A percentile compares a stretch with the other conserved stretches of the same genome.
phyloP scores from a whole-genome alignment of 2,329 filamentous ascomycete species.

The Nothopassalora personata region DNA sequence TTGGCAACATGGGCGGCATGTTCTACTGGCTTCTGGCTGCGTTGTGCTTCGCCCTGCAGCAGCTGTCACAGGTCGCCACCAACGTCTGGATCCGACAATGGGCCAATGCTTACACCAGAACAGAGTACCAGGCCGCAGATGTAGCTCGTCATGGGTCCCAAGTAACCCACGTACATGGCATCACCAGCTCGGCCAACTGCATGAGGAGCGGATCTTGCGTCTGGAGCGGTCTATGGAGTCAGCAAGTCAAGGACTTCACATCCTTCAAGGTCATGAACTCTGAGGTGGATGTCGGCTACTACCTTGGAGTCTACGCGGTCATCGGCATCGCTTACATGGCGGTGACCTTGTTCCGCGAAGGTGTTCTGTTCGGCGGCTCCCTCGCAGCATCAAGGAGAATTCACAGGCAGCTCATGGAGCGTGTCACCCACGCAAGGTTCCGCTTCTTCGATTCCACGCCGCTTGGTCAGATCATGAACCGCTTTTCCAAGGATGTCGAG shows the following conservation, averaged over 20 bases:
- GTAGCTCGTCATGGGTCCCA: conserved; percentile 16
- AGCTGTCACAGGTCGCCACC: conserved; percentile 78
- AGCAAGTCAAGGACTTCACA: conserved; percentile 15
- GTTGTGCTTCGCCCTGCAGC: conserved; percentile 72
- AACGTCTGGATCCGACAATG: conserved; percentile 94
- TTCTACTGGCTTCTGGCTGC: conserved; percentile 84
- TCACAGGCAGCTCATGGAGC: conserved; percentile 70
- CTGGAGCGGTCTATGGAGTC: conserved; percentile 36
- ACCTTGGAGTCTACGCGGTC: conserved; percentile 73
- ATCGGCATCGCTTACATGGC: conserved; percentile 73
- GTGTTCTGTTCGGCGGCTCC: conserved; percentile 88
- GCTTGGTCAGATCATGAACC: conserved; percentile 93
- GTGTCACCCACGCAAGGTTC: conserved; percentile 85
- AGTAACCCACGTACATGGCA: conserved; percentile 40
- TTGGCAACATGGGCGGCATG: conserved; percentile 89
- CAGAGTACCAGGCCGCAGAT: conserved; percentile 35
- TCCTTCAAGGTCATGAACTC: conserved; percentile 18
- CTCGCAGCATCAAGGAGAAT: conserved; percentile 80
- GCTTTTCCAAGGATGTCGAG: conserved; percentile 96
- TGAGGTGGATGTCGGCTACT: conserved; percentile 72
- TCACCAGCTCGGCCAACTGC: conserved; percentile 43
- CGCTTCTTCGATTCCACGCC: conserved; percentile 97
- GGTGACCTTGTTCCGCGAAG: conserved; percentile 76
- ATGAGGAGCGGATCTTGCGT: conserved; percentile 48
- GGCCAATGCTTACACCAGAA: conserved; percentile 75